Percentiles rank a stretch among this genome's conserved stretches.
Conservation (phyloP, 441 rosid species). For the Erodium moschatum region DNA sequence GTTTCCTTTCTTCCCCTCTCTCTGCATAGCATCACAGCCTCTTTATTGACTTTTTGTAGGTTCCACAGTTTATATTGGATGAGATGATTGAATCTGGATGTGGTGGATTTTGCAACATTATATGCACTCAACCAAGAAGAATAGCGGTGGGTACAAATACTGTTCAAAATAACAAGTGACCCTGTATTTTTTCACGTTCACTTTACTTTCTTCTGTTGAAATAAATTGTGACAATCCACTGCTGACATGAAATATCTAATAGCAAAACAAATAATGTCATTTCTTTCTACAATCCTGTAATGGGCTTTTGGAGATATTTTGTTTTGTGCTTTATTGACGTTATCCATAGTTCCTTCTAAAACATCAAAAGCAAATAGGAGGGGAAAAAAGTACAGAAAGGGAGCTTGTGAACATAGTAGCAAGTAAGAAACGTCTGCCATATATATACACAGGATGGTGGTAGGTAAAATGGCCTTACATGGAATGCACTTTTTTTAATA, state of each 20-base stretch:
- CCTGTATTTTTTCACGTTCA: not conserved
- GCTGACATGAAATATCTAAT: not conserved
- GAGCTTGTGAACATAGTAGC: too few relatives aligned
- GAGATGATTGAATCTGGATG: conserved; percentile 78
- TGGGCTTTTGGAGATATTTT: too few relatives aligned
- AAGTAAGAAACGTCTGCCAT: too few relatives aligned
- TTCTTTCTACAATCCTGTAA: too few relatives aligned
- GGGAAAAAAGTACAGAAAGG: too few relatives aligned
- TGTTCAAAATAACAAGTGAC: conserved; percentile 2
- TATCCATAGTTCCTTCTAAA: too few relatives aligned
- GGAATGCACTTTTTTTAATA: too few relatives aligned
- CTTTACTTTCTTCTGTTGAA: not conserved
- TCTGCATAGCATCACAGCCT: conserved; percentile 14
- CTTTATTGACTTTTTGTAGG: conserved; percentile 35
- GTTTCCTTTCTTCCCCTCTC: conserved; percentile 12
- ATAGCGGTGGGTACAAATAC: conserved; percentile 55
- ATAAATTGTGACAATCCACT: not conserved
- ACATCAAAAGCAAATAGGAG: too few relatives aligned
- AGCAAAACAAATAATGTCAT: not conserved
- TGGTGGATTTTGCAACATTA: conserved; percentile 76
- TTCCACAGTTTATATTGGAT: conserved; percentile 89
- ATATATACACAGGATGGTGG: too few relatives aligned
- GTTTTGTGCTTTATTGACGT: too few relatives aligned
- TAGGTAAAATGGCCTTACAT: too few relatives aligned
- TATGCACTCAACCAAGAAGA: conserved; percentile 93